Evolutionary conservation across 768 basidiomycete genomes (phyloP).

Genomic region (Boletus rex-veris): DNA sequence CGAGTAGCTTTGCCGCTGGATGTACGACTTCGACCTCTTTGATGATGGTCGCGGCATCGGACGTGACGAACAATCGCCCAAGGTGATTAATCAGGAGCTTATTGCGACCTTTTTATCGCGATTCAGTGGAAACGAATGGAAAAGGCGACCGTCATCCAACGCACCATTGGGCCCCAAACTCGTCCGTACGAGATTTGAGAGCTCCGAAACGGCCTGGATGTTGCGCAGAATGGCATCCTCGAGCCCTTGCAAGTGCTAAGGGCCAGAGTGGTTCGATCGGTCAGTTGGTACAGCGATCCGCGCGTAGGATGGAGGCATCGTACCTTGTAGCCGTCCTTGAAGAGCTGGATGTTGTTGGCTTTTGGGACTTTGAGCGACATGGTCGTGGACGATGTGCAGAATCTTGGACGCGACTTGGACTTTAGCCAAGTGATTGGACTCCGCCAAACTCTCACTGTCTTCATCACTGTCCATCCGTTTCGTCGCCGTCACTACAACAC

Average conservation of each 20-base stretch:
- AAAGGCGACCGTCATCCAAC: conserved; percentile 23
- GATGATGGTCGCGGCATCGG: conserved; percentile 98
- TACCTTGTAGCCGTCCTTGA: conserved; percentile 98
- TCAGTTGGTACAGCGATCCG: conserved; percentile 5
- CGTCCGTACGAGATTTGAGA: conserved; percentile 92
- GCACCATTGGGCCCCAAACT: conserved; percentile 95
- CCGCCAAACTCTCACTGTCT: conserved; percentile 5
- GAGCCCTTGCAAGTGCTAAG: conserved; percentile 76
- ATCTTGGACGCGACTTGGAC: conserved; percentile 10
- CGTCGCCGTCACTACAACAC: too few relatives aligned
- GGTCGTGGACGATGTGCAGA: conserved; percentile 10
- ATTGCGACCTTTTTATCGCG: conserved; percentile 67
- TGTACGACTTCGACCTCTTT: conserved; percentile 98
- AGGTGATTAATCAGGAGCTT: conserved; percentile 98
- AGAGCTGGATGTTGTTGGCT: conserved; percentile 81
- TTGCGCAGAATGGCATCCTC: conserved; percentile 98
- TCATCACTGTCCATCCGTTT: not conserved
- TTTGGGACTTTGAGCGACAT: conserved; percentile 98
- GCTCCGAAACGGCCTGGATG: conserved; percentile 92
- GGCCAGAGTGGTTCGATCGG: not conserved
- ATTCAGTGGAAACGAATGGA: not conserved
- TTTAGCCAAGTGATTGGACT: not conserved
- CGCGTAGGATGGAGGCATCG: not conserved
- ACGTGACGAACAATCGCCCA: conserved; percentile 93
- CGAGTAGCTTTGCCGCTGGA: conserved; percentile 97